Conservation (phyloP, 768 basidiomycete genomes). For the Postia placenta region DNA sequence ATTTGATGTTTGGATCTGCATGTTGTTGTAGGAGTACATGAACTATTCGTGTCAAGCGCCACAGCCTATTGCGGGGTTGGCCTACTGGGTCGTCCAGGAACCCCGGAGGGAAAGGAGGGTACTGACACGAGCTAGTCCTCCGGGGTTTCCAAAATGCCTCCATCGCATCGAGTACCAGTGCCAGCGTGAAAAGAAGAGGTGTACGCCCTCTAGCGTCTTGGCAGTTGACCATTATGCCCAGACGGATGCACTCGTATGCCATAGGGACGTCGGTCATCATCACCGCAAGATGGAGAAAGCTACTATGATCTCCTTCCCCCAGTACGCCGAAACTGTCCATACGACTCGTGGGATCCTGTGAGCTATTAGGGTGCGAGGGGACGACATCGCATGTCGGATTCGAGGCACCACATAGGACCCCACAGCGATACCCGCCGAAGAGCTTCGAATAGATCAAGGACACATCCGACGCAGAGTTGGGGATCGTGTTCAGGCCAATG, state of each 20-base stretch:
- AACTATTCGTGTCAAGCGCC: neutral
- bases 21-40: neutral
- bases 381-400: neutral
- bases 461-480: too few relatives aligned
- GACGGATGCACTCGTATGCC: neutral
- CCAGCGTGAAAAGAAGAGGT: neutral
- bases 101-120: neutral
- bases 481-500: too few relatives aligned
- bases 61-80: neutral
- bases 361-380: neutral
- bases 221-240: neutral
- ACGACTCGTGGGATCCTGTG: neutral
- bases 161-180: neutral
- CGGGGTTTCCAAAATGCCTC: neutral
- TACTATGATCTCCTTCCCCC: neutral
- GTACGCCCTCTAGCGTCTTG: neutral
- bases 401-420: neutral
- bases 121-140: neutral
- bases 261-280: neutral
- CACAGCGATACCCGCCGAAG: neutral
- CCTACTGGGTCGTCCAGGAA: neutral
- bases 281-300: neutral
- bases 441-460: neutral
- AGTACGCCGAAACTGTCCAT: neutral
- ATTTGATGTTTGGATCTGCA: neutral